phyloP scores from a whole-genome alignment of 331 rosid genomes.

The Malus hybrid region DNA sequence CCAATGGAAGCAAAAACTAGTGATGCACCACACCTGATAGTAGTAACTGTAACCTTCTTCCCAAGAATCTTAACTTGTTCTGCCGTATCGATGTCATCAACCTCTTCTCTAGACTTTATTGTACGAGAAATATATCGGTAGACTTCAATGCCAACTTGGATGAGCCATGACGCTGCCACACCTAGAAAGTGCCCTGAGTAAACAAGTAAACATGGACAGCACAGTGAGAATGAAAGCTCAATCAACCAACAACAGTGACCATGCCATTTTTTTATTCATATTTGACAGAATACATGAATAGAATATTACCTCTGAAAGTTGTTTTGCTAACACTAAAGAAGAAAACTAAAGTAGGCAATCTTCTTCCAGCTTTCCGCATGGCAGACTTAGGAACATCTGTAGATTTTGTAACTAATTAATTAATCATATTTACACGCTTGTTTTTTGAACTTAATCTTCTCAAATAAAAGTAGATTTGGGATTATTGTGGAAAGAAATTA shows the following conservation, averaged over 20 bases:
- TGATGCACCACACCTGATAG: conserved; percentile 57
- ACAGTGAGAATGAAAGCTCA: conserved; percentile 16
- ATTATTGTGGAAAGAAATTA: conserved; percentile 9
- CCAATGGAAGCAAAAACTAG: conserved; percentile 77
- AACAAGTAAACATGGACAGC: conserved; percentile 7
- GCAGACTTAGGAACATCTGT: conserved; percentile 74
- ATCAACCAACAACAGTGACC: conserved; percentile 2
- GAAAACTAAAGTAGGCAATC: conserved; percentile 46
- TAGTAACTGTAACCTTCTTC: conserved; percentile 38
- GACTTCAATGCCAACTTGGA: conserved; percentile 61
- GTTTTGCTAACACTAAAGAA: conserved; percentile 51
- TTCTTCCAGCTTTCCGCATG: conserved; percentile 56
- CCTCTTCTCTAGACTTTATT: conserved; percentile 30
- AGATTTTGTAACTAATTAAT: not conserved
- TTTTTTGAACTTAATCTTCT: conserved; percentile 1
- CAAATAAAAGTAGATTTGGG: not conserved
- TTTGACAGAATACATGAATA: not conserved
- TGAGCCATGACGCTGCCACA: conserved; percentile 78
- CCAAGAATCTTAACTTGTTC: conserved; percentile 41
- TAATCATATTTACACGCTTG: not conserved
- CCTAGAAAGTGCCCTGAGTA: conserved; percentile 72
- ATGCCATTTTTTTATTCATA: not conserved
- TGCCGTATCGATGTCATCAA: conserved; percentile 20
- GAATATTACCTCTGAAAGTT: conserved; percentile 57
- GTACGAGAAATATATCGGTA: conserved; percentile 30